Base-by-base conservation (phyloP, 2,329 filamentous ascomycete genomes). In the Penicillium paneum region DNA sequence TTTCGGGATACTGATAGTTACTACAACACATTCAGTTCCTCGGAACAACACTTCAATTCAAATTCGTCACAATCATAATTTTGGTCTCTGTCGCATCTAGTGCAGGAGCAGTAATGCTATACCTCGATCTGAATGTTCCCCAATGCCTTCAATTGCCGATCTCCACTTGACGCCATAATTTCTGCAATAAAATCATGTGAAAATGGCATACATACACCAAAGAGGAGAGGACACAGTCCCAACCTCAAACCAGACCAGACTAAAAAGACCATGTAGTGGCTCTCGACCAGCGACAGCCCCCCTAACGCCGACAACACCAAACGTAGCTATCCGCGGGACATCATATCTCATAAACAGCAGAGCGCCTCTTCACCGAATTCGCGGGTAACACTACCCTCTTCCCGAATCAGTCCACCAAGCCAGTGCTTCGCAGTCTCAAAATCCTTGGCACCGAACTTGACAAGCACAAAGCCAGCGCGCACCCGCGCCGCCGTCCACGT, bases 381-480 rank as follows among this genome's bases (percentile, higher is more conserved):
- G 48, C 76, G 71, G 15, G 81, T 75, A 10, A 96, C 79, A 58
- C 83, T 92, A 1, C 89, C 89, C 70, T 96, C 90, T 58, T 84
- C 81, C 42, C 79, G 74, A 43, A 96, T 76, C 83, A 97, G 89
- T 7, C 79, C 80, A 10, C 85, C 84, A 54, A 97, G 79, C 91
- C 92, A 97, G 43, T 82, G 76, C 61, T 89, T 84, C 4, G 87
- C 91, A 26, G 87, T 88, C 71, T 97, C 91, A 24, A 96, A 87
- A 41, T 87, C 87, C 51, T 80, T 81, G 1, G 92, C 90, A 1
- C 90, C 91, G 70, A 97, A 95, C 71, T 97, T 97, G 63, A 97
- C 88, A 26, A 97, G 81, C 3, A 94, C 87, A 67, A 93, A 96
- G 4, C 90, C 88, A 15, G 67, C 71, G 49, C 91, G 82, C 32